These are phyloP conservation scores for Fusarium newnesense DNA, from an alignment of 2,329 filamentous ascomycete genomes.

Conservation along the genomic window DNA sequence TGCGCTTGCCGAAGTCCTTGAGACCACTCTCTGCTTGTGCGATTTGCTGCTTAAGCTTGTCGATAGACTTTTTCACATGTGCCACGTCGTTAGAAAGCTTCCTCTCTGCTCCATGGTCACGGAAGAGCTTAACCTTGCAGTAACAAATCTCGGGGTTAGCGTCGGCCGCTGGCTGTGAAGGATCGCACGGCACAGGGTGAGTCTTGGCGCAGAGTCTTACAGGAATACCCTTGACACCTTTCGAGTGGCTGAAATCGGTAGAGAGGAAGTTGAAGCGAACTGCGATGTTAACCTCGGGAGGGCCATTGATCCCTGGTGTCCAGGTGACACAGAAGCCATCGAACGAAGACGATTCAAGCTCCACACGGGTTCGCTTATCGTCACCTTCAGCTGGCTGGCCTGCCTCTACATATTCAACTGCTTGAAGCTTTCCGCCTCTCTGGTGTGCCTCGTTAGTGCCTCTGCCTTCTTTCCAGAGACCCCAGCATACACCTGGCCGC, in stretches of 20 bases:
- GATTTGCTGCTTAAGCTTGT: slow-evolving; percentile 95
- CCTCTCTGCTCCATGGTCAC: slow-evolving; percentile 93
- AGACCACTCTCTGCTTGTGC: slow-evolving; percentile 76
- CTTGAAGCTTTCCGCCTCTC: slow-evolving; percentile 89
- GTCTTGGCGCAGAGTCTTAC: slow-evolving; percentile 95
- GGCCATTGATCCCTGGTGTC: slow-evolving; percentile 77
- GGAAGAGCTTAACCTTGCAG: slow-evolving; percentile 97
- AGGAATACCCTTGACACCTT: slow-evolving; percentile 97
- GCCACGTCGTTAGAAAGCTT: slow-evolving; percentile 95
- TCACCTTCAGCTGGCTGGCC: slow-evolving; percentile 68
- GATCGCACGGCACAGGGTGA: slow-evolving; percentile 67
- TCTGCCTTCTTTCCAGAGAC: slow-evolving; percentile 92
- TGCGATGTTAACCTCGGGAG: slow-evolving; percentile 83
- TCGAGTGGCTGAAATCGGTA: slow-evolving; percentile 98
- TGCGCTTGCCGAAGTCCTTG: slow-evolving; percentile 74
- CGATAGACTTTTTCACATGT: slow-evolving; percentile 95
- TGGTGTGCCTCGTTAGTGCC: slow-evolving; percentile 97
- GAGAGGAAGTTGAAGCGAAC: slow-evolving; percentile 98
- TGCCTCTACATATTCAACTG: slow-evolving; percentile 89
- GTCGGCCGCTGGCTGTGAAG: slow-evolving; percentile 58
- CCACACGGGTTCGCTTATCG: slow-evolving; percentile 74
- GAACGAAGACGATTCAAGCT: slow-evolving; percentile 82
- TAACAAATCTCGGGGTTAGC: slow-evolving; percentile 79
- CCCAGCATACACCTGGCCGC: slow-evolving; percentile 86
- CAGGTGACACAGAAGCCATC: slow-evolving; percentile 94